Evolutionary conservation across 2,329 filamentous ascomycete genomes (phyloP).

Genomic region (Aspergillus glaucus): DNA sequence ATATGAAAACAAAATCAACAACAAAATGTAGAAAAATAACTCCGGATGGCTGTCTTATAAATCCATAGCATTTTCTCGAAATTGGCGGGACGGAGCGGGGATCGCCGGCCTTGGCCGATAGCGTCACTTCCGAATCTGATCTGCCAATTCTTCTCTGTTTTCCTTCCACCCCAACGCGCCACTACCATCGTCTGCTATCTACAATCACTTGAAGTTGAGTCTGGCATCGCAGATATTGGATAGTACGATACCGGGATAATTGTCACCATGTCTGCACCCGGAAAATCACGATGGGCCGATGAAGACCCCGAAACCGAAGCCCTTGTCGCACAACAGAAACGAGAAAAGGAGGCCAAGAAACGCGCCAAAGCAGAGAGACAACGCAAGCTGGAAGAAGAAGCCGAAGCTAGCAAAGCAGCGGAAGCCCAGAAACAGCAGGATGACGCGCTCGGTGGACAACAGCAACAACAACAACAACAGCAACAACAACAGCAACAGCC

Average conservation of each 20-base stretch:
- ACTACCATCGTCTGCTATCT: neutral
- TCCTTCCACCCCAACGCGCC: neutral
- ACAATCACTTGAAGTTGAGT: no score
- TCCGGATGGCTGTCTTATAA: neutral
- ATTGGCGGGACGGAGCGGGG: neutral
- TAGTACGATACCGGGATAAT: neutral
- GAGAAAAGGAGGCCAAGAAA: slow-evolving; percentile 85
- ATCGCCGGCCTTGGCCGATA: neutral
- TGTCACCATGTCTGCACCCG: slow-evolving; percentile 51
- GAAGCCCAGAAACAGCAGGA: slow-evolving; percentile 15
- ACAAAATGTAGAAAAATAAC: neutral
- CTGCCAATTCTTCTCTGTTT: neutral
- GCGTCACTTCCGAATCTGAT: slow-evolving; percentile 13
- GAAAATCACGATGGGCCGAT: slow-evolving; percentile 79
- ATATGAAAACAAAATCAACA: neutral
- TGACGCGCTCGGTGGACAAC: slow-evolving; percentile 18
- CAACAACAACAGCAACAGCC: slow-evolving; percentile 22
- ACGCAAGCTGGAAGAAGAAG: slow-evolving; percentile 56
- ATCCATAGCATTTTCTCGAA: neutral
- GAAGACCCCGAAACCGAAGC: slow-evolving; percentile 72
- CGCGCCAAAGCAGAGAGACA: slow-evolving; percentile 76
- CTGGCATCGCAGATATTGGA: neutral
- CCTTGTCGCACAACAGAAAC: slow-evolving; percentile 61
- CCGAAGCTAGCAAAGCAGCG: slow-evolving; percentile 34
- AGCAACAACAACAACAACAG: slow-evolving; percentile 15